Evolutionary conservation across 257 asterid species (phyloP), one percentile per base, ranked within the genome.

Genomic region (Ilex asprella): DNA sequence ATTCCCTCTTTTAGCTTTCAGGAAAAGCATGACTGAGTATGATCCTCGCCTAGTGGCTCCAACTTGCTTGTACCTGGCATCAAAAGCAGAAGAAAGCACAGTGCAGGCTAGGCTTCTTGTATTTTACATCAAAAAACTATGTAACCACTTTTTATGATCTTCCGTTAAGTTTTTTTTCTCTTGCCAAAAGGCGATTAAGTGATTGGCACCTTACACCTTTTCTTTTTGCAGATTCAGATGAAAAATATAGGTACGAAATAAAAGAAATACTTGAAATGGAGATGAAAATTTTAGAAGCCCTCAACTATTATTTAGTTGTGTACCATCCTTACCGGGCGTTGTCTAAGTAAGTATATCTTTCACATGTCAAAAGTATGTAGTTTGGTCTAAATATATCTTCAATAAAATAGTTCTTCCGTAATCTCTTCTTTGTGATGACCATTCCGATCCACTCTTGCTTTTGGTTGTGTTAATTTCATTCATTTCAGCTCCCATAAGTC

Each of bases 31-130:
- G 94, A 76, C 87, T 2, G 97, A 92, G 59, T 92, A 76, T 67
- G 94, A 92, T 78, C 99, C 99, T 46, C 95, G 92, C 58, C 79
- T 89, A 60, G 96, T 92, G 65, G 99, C 94, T 78, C 95, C 99
- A 41, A 62, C 97, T 16, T 86, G 99, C 84, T 81, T 92, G 80
- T 92, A 89, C 76, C 78, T 92, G 86, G 99, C 99, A 58, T 86
- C 99, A 6, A 92, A 92, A 82, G 96, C 94, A 64, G 99, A 92
- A 84, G 99, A 92, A 83, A 86, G 96, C 84, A 85, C 91, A 52
- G 89, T 85, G 73, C 95, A 89, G 78, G 99, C 99, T 62, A 76
- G 94, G 67, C 86, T 81, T 60, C 84, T 92, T 47, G 95, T 84
- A 27, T 86, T 86, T 75, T 92, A 82, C 75, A 86, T 84, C 75